Percentiles rank a stretch among this genome's conserved stretches.
phyloP scores from a whole-genome alignment of 192 early-diverging fungal genomes.

The Obelidium mucronatum region DNA sequence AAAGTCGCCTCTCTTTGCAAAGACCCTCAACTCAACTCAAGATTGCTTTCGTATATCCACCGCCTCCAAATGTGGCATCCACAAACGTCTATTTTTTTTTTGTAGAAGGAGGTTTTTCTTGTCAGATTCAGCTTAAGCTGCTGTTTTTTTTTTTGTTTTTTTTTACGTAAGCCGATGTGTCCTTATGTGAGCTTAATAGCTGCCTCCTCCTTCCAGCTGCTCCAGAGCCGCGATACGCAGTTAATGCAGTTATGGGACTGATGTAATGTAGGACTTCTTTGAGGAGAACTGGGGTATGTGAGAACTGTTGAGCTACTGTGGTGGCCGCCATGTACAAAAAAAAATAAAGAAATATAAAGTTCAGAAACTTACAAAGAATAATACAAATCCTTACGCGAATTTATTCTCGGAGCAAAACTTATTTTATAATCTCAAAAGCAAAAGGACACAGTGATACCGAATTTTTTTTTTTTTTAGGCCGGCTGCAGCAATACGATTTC shows the following conservation, averaged over 20 bases:
- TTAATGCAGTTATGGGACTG: slow-evolving; percentile 35
- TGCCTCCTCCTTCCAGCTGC: neutral
- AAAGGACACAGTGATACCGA: too few relatives aligned
- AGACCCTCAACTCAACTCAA: too few relatives aligned
- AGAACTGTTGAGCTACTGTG: neutral
- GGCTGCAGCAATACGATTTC: too few relatives aligned
- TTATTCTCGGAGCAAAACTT: too few relatives aligned
- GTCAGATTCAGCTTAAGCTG: neutral
- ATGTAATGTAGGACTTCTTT: slow-evolving; percentile 52
- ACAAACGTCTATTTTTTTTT: slow-evolving; percentile 58
- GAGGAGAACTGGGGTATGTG: slow-evolving; percentile 62
- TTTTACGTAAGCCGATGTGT: neutral
- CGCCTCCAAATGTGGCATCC: slow-evolving; percentile 80
- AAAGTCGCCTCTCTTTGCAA: too few relatives aligned
- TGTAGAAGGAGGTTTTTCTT: slow-evolving; percentile 9
- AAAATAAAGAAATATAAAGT: too few relatives aligned
- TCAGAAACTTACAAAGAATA: too few relatives aligned
- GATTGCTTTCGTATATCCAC: slow-evolving; percentile 73
- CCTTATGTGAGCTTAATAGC: neutral
- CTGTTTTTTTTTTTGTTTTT: too few relatives aligned
- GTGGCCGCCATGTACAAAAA: neutral
- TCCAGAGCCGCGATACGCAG: neutral
- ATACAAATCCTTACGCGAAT: too few relatives aligned
- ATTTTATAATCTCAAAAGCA: too few relatives aligned
- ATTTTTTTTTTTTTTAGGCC: too few relatives aligned